Conservation (phyloP, 345 rosid species). For the Eucalyptus curtisii region DNA sequence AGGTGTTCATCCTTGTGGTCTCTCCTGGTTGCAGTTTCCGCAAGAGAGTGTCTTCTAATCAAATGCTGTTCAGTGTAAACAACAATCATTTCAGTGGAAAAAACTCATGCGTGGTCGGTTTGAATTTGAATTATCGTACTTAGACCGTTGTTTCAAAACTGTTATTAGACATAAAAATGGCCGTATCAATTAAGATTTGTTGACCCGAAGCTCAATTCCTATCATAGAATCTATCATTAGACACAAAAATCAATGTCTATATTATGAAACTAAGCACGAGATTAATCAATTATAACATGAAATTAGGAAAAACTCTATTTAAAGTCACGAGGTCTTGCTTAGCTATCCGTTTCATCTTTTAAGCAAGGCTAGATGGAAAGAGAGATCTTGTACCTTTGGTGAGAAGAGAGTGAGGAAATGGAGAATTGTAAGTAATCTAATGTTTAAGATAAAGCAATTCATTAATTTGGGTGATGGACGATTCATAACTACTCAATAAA, state of each 20-base stretch:
- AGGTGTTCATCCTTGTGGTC: not conserved
- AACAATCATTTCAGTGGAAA: not conserved
- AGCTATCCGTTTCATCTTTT: not conserved
- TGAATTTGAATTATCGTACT: fast-evolving
- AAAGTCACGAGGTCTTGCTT: not conserved
- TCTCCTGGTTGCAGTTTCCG: not conserved
- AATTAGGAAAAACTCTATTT: not conserved
- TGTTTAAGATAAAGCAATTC: not conserved
- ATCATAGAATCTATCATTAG: not conserved
- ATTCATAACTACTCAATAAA: not conserved
- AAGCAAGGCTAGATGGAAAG: not conserved
- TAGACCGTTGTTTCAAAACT: fast-evolving
- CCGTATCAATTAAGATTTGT: not conserved
- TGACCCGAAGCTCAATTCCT: not conserved
- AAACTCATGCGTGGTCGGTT: not conserved
- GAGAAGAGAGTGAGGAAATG: not conserved
- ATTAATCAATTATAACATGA: not conserved
- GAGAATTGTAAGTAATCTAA: not conserved
- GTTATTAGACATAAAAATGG: not conserved
- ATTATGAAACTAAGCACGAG: not conserved
- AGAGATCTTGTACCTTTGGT: not conserved
- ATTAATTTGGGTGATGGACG: not conserved
- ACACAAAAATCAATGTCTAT: not conserved
- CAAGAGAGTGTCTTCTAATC: not conserved
- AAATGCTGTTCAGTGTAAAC: not conserved